These are phyloP conservation scores for Digitaria exilis DNA, from an alignment of 202 grass and related monocot species.

Conservation along the genomic window DNA sequence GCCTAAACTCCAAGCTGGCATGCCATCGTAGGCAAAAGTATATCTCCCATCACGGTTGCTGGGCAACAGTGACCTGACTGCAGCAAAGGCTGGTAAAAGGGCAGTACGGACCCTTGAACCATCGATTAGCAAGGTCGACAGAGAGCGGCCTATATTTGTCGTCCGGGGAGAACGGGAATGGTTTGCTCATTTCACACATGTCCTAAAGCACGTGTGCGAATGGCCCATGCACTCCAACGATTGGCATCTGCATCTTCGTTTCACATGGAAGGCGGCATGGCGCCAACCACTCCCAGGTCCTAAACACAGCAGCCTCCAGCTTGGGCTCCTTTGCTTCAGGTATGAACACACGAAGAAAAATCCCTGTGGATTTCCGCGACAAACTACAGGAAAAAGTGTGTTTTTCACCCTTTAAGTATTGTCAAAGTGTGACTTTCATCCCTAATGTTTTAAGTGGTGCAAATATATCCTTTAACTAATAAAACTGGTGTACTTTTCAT, in stretches of 20 bases:
- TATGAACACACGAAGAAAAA: conserved; percentile 43
- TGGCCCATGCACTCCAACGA: neutral
- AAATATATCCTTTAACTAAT: too few species aligned
- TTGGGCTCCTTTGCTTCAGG: neutral
- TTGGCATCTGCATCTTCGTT: neutral
- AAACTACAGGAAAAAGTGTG: too few species aligned
- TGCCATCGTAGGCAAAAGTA: neutral
- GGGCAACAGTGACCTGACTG: neutral
- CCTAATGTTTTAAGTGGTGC: too few species aligned
- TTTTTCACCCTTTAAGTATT: too few species aligned
- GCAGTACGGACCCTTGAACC: neutral
- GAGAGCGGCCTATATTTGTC: neutral
- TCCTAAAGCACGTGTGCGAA: conserved; percentile 32
- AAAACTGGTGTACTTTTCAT: too few species aligned
- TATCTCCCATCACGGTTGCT: neutral
- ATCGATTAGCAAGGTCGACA: neutral
- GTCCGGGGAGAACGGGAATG: neutral
- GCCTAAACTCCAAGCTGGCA: neutral
- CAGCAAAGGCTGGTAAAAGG: neutral
- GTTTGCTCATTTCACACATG: neutral
- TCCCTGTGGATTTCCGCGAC: conserved; percentile 24
- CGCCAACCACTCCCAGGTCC: conserved; percentile 11
- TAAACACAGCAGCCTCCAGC: neutral
- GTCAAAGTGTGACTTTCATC: too few species aligned
- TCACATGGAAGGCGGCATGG: conserved; percentile 5